Evolutionary conservation across 768 basidiomycete species (phyloP).

Genomic region (Amylocystis lapponica): DNA sequence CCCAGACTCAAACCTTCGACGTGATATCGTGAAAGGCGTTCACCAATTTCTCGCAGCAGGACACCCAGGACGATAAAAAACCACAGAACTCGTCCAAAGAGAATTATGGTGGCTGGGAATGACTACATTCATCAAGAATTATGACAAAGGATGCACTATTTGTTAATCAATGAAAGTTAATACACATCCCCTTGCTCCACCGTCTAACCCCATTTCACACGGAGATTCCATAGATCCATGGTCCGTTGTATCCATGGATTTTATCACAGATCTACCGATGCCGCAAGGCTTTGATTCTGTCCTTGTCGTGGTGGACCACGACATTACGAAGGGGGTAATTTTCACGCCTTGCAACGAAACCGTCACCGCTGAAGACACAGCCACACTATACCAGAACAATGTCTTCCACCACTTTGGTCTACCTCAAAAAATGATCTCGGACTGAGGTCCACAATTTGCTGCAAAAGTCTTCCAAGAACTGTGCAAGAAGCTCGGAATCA

Average conservation of each 20-base stretch:
- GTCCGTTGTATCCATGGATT: slow-evolving; percentile 10
- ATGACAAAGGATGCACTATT: slow-evolving; percentile 22
- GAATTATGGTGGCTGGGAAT: slow-evolving; percentile 28
- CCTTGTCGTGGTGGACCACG: slow-evolving; percentile 8
- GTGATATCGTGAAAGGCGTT: too few species aligned
- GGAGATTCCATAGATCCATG: slow-evolving; percentile 5
- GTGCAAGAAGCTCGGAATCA: slow-evolving; percentile 25
- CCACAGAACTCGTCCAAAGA: slow-evolving; percentile 14
- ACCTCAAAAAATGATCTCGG: slow-evolving; percentile 3
- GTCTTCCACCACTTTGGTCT: slow-evolving; percentile 12
- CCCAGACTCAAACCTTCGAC: too few species aligned
- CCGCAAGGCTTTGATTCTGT: slow-evolving; percentile 13
- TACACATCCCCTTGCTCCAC: slow-evolving; percentile 4
- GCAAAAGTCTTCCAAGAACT: slow-evolving; percentile 29
- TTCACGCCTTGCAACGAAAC: slow-evolving; percentile 20
- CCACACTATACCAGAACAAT: slow-evolving; percentile 11
- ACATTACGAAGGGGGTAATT: slow-evolving; percentile 23
- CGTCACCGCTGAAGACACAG: slow-evolving; percentile 16
- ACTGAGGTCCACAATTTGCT: slow-evolving; percentile 21
- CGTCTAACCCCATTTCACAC: slow-evolving; percentile 13
- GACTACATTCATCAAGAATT: slow-evolving; percentile 11
- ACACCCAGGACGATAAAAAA: slow-evolving; percentile 24
- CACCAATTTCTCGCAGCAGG: too few species aligned
- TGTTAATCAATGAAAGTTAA: slow-evolving; percentile 23
- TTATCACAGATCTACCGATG: slow-evolving; percentile 18